These are phyloP conservation scores for Schwanniomyces occidentalis DNA, from an alignment of 805 yeast genomes.

Conservation along the genomic window DNA sequence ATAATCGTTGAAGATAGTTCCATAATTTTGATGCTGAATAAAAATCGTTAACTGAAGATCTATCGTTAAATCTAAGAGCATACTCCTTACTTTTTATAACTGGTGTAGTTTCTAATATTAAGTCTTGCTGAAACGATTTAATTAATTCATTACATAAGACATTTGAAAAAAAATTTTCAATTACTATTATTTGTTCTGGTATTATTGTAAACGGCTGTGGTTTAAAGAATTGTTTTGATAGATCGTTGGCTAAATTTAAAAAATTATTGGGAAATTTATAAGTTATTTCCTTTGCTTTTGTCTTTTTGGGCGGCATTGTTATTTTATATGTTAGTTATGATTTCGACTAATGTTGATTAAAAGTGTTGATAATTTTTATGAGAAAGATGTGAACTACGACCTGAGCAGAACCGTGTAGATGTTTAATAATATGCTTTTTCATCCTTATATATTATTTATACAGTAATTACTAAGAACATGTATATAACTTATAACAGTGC, in stretches of 20 bases:
- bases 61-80: constrained; percentile 59
- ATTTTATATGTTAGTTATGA: too few relatives aligned
- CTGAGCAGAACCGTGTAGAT: too few relatives aligned
- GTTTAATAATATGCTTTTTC: too few relatives aligned
- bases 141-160: constrained; percentile 43
- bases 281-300: not conserved
- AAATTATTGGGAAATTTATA: constrained; percentile 20
- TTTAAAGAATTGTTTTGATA: constrained; percentile 18
- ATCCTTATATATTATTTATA: too few relatives aligned
- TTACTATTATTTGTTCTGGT: constrained; percentile 39
- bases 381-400: too few relatives aligned
- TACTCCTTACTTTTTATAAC: constrained; percentile 48
- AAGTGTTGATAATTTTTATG: too few relatives aligned
- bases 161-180: constrained; percentile 38
- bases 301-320: constrained; percentile 9
- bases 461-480: constrained; percentile 1
- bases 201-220: constrained; percentile 25
- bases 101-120: constrained; percentile 48
- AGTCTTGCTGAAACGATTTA: constrained; percentile 23
- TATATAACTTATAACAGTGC: constrained; percentile 30
- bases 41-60: constrained; percentile 43
- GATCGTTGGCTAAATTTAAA: constrained; percentile 8
- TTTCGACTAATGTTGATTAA: too few relatives aligned
- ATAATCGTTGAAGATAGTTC: constrained; percentile 36
- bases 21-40: constrained; percentile 41